phyloP scores from a whole-genome alignment of 352 stramenopile genomes.

The Globisporangium emineosum region DNA sequence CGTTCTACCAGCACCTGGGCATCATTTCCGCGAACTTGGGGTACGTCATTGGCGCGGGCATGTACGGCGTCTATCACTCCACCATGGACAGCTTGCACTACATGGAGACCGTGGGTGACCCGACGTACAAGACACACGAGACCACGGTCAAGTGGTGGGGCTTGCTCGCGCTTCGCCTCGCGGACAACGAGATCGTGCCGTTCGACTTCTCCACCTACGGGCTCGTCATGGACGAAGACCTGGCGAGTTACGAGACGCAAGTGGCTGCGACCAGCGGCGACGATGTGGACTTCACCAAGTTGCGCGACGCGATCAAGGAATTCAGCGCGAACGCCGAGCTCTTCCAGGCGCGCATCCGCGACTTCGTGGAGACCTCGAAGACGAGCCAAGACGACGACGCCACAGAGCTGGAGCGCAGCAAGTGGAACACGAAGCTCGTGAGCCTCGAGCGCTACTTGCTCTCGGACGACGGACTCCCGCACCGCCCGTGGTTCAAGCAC shows the following conservation, averaged over 20 bases:
- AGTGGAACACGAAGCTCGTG: constrained; percentile 52
- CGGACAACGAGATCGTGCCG: constrained; percentile 47
- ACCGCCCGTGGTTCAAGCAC: constrained; percentile 57
- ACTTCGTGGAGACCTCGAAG: constrained; percentile 12
- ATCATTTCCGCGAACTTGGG: constrained; percentile 71
- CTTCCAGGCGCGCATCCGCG: constrained; percentile 25
- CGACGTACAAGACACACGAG: constrained; percentile 50
- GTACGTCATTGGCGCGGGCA: constrained; percentile 29
- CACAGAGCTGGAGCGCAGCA: not conserved
- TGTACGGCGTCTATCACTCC: constrained; percentile 84
- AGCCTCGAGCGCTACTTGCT: constrained; percentile 46
- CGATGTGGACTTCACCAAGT: constrained; percentile 29
- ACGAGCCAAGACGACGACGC: not conserved
- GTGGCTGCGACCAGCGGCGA: constrained; percentile 16
- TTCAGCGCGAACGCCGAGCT: constrained; percentile 32
- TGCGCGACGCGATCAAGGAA: constrained; percentile 38
- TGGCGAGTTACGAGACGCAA: constrained; percentile 28
- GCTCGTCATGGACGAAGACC: constrained; percentile 48
- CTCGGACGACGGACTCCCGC: constrained; percentile 33
- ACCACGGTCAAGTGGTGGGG: constrained; percentile 63
- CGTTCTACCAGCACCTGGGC: constrained; percentile 79
- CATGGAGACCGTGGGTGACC: constrained; percentile 55
- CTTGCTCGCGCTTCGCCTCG: constrained; percentile 53
- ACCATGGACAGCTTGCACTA: constrained; percentile 83
- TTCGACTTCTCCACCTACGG: constrained; percentile 71